phyloP scores from a whole-genome alignment of 1,284 basidiomycete species.

The Microbotryum silenes-acaulis region DNA sequence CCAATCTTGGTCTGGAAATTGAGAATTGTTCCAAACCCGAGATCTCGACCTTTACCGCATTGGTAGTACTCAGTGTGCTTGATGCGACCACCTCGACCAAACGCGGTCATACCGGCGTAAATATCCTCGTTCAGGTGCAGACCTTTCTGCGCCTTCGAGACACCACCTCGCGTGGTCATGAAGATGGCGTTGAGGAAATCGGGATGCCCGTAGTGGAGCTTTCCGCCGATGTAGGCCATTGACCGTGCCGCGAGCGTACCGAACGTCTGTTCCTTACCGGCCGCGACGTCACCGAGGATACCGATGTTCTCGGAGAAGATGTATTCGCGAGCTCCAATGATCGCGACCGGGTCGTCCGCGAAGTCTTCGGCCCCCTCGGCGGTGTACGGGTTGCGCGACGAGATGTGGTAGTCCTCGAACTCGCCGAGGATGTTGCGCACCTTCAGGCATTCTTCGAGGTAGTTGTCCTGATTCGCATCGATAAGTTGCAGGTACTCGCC shows the following conservation, averaged over 20 bases:
- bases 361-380: slow-evolving; percentile 51
- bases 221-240: slow-evolving; percentile 95
- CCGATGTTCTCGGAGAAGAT: slow-evolving; percentile 99
- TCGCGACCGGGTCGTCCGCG: slow-evolving; percentile 75
- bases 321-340: slow-evolving; percentile 97
- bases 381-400: slow-evolving; percentile 83
- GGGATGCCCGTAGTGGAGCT: slow-evolving; percentile 97
- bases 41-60: slow-evolving; percentile 96
- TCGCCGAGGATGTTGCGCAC: slow-evolving; percentile 97
- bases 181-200: slow-evolving; percentile 98
- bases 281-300: slow-evolving; percentile 95
- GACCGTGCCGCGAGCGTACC: slow-evolving; percentile 92
- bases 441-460: slow-evolving; percentile 98
- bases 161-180: slow-evolving; percentile 97
- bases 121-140: slow-evolving; percentile 99
- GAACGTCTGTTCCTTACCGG: slow-evolving; percentile 99
- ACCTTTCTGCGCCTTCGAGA: slow-evolving; percentile 98
- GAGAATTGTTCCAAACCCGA: slow-evolving; percentile 96
- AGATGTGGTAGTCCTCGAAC: slow-evolving; percentile 87
- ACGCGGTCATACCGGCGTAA: slow-evolving; percentile 97
- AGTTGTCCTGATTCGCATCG: slow-evolving; percentile 99
- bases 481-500: slow-evolving; percentile 98
- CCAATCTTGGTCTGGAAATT: slow-evolving; percentile 99
- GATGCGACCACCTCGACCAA: slow-evolving; percentile 92
- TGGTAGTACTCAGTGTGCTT: slow-evolving; percentile 99